phyloP scores from a whole-genome alignment of 768 basidiomycete genomes.

The Russula sp. region DNA sequence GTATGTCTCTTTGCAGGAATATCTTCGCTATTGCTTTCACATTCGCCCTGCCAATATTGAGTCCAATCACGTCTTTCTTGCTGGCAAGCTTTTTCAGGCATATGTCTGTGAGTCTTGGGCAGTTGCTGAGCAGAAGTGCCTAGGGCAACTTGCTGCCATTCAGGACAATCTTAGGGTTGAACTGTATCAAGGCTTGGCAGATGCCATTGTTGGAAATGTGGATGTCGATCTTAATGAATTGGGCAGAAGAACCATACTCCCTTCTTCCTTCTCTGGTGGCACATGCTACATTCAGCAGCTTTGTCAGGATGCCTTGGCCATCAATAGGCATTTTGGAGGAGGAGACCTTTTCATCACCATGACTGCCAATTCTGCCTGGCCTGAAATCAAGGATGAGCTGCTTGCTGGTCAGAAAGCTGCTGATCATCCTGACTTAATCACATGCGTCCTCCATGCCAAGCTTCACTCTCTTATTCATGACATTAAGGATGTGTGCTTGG shows the following conservation, averaged over 20 bases:
- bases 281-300: too few relatives aligned
- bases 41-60: neutral
- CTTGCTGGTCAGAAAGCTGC: constrained; percentile 32
- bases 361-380: constrained; percentile 53
- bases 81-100: constrained; percentile 3
- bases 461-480: neutral
- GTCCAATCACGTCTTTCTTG: neutral
- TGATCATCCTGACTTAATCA: constrained; percentile 6
- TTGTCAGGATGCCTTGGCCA: constrained; percentile 9
- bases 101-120: neutral
- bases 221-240: too few relatives aligned
- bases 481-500: too few relatives aligned
- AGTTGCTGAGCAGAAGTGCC: too few relatives aligned
- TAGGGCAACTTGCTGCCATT: too few relatives aligned
- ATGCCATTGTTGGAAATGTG: too few relatives aligned
- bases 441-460: neutral
- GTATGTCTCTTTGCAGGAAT: neutral
- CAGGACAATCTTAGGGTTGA: too few relatives aligned
- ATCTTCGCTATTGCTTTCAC: neutral
- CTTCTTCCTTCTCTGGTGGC: too few relatives aligned
- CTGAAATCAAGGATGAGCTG: constrained; percentile 26
- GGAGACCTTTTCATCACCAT: constrained; percentile 40
- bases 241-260: too few relatives aligned
- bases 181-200: too few relatives aligned
- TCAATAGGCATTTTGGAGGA: constrained; percentile 3